Conservation (phyloP, 345 rosid genomes). For the Triadica sebifera region DNA sequence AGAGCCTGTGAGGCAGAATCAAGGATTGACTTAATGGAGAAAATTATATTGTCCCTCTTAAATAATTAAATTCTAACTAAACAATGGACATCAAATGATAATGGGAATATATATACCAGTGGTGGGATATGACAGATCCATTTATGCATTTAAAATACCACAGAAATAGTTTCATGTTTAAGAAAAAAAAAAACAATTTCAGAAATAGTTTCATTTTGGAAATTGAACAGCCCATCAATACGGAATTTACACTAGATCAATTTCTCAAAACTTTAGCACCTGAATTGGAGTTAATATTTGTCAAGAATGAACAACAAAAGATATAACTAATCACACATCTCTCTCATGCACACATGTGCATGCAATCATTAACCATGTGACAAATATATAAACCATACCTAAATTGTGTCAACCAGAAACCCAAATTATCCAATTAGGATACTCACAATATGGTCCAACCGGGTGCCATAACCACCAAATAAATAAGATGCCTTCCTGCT, state of each 20-base stretch:
- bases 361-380: not conserved
- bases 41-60: conserved; percentile 1
- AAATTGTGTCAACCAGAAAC: not conserved
- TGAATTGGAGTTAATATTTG: not conserved
- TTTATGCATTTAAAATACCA: not conserved
- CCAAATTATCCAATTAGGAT: not conserved
- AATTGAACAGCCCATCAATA: not conserved
- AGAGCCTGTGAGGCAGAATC: conserved; percentile 66
- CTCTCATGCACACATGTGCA: not conserved
- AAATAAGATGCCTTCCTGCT: conserved; percentile 36
- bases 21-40: conserved; percentile 16
- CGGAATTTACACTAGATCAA: not conserved
- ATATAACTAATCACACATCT: not conserved
- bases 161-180: too few species aligned
- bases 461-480: conserved; percentile 63
- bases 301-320: not conserved
- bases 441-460: conserved; percentile 69
- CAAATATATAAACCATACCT: not conserved
- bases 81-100: not conserved
- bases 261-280: not conserved
- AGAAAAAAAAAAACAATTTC: not conserved
- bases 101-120: not conserved
- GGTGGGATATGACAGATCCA: not conserved
- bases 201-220: not conserved
- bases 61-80: not conserved